Evolutionary conservation across 1,284 basidiomycete species (phyloP).

Genomic region (Mycosarcoma maydis): DNA sequence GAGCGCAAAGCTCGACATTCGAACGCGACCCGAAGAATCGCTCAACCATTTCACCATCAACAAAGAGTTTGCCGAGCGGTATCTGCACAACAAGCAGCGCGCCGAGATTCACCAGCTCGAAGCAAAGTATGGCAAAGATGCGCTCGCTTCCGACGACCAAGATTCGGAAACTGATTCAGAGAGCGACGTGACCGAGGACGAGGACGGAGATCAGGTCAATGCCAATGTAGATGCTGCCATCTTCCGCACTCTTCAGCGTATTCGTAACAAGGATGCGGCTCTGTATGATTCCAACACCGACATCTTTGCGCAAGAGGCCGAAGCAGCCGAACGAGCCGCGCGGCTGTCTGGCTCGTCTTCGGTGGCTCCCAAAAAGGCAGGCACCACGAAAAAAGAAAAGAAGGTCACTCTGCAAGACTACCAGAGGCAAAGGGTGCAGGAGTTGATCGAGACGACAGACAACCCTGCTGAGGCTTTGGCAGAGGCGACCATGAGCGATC

Average conservation of each 20-base stretch:
- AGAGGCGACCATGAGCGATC: constrained; percentile 55
- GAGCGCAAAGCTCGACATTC: constrained; percentile 32
- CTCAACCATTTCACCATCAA: constrained; percentile 58
- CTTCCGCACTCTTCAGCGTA: constrained; percentile 86
- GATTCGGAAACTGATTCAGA: constrained; percentile 41
- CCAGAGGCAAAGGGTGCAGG: constrained; percentile 60
- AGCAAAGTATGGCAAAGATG: constrained; percentile 55
- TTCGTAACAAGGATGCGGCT: constrained; percentile 82
- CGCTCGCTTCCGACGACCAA: constrained; percentile 32
- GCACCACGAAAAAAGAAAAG: constrained; percentile 46
- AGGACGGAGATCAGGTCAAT: constrained; percentile 93
- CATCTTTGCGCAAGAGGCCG: constrained; percentile 57
- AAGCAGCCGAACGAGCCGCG: constrained; percentile 29
- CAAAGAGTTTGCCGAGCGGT: constrained; percentile 61
- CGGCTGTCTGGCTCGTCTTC: constrained; percentile 11
- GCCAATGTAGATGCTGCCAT: constrained; percentile 95
- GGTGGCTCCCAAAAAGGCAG: constrained; percentile 7
- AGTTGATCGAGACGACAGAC: constrained; percentile 55
- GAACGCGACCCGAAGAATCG: constrained; percentile 39
- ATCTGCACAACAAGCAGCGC: constrained; percentile 63
- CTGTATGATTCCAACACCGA: constrained; percentile 76
- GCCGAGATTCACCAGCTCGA: constrained; percentile 60
- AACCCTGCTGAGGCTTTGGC: constrained; percentile 63
- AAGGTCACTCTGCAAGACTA: constrained; percentile 64
- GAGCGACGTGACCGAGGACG: constrained; percentile 84